phyloP scores from a whole-genome alignment of 495 filamentous ascomycete species.

The Annulohypoxylon moriforme region DNA sequence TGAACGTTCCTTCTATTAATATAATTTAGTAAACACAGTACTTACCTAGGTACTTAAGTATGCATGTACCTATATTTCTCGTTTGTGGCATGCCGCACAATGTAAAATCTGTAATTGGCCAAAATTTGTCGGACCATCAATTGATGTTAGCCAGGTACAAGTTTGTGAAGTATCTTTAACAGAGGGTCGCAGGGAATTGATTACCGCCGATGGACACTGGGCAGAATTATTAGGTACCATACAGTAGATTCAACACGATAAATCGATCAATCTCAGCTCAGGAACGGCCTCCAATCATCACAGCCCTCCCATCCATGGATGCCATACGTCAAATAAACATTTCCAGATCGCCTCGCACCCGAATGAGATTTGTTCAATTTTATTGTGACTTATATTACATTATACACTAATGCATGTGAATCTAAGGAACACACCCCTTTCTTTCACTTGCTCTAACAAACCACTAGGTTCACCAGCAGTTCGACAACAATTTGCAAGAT shows the following conservation, averaged over 20 bases:
- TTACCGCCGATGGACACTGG: constrained; percentile 27
- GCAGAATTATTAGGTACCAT: not conserved
- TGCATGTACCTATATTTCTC: not conserved
- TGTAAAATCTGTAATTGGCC: constrained; percentile 1
- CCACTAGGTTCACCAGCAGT: not conserved
- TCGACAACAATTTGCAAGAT: not conserved
- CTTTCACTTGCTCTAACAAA: not conserved
- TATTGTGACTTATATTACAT: not conserved
- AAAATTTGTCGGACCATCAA: constrained; percentile 7
- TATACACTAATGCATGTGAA: constrained; percentile 9
- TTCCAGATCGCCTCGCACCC: not conserved
- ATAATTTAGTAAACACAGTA: not conserved
- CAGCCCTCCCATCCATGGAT: not conserved
- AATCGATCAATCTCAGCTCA: constrained; percentile 26
- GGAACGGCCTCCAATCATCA: constrained; percentile 31
- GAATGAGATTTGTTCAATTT: constrained; percentile 7
- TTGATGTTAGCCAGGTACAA: constrained; percentile 24
- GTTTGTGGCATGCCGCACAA: constrained; percentile 15
- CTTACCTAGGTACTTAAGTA: not conserved
- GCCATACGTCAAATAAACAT: constrained; percentile 8
- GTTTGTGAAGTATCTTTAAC: constrained; percentile 24
- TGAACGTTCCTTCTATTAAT: too few relatives aligned
- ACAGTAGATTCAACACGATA: constrained; percentile 2
- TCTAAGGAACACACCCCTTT: not conserved
- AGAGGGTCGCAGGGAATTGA: constrained; percentile 22